These are phyloP conservation scores for Viola odorata DNA, from an alignment of 345 rosid genomes.

Conservation along the genomic window DNA sequence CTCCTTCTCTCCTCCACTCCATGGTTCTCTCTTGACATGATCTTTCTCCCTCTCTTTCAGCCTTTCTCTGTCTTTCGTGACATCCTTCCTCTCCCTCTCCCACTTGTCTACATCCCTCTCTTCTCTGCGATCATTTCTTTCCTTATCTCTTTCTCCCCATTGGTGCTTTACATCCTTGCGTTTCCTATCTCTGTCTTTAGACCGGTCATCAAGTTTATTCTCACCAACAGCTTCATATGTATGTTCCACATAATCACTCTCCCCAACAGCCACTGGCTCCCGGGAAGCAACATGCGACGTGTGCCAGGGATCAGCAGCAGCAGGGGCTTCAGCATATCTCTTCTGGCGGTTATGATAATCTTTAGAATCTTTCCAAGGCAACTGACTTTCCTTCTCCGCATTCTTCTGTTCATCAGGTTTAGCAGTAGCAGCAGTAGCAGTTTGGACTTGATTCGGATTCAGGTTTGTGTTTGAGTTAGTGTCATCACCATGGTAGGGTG, in stretches of 20 bases:
- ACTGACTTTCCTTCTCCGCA: conserved; percentile 13
- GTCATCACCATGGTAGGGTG: conserved; percentile 41
- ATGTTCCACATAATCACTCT: conserved; percentile 43
- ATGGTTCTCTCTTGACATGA: conserved; percentile 60
- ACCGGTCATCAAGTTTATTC: conserved; percentile 77
- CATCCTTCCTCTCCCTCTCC: conserved; percentile 87
- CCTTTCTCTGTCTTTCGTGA: conserved; percentile 62
- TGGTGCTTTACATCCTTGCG: conserved; percentile 58
- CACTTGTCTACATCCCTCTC: conserved; percentile 80
- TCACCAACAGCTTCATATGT: conserved; percentile 80
- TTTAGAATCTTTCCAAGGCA: conserved; percentile 82
- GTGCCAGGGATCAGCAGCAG: conserved; percentile 64
- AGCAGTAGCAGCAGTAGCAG: no score
- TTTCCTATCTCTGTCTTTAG: conserved; percentile 88
- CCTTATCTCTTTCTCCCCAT: conserved; percentile 56
- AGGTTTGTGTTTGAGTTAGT: conserved; percentile 62
- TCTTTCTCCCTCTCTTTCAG: conserved; percentile 69
- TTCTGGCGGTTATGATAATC: conserved; percentile 70
- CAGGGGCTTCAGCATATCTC: conserved; percentile 54
- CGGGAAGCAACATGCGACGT: conserved; percentile 45
- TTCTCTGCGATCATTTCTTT: conserved; percentile 29
- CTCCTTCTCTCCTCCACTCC: conserved; percentile 66
- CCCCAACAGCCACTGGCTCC: conserved; percentile 42
- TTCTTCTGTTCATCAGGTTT: no score
- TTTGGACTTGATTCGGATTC: conserved; percentile 29